Percentiles rank a stretch among this genome's conserved stretches.
phyloP scores from a whole-genome alignment of 805 yeast genomes.

The Kregervanrija pseudodelftensis region DNA sequence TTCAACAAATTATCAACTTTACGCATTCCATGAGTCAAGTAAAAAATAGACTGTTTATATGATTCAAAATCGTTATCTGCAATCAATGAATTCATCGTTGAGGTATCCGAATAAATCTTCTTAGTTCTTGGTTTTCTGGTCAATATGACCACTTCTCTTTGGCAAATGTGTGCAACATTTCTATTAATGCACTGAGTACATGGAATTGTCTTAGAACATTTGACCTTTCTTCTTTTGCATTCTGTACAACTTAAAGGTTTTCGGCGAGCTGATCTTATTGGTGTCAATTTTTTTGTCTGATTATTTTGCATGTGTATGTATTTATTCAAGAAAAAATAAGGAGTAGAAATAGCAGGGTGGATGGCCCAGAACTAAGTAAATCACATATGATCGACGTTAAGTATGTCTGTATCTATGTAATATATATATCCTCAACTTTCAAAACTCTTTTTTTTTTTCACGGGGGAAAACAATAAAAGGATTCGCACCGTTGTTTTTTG shows the following conservation, averaged over 20 bases:
- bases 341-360: no score
- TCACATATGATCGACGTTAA: no score
- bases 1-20: not conserved
- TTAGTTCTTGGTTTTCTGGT: not conserved
- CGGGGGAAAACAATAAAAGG: no score
- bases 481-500: no score
- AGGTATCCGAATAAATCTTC: not conserved
- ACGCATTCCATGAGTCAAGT: not conserved
- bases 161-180: not conserved
- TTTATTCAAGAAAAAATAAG: no score
- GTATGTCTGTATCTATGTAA: no score
- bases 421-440: no score
- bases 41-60: not conserved
- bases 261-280: not conserved
- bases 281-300: no score
- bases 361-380: no score
- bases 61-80: conserved; percentile 1
- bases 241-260: conserved; percentile 3
- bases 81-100: not conserved
- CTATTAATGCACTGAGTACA: conserved; percentile 1
- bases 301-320: no score
- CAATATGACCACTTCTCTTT: not conserved
- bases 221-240: conserved; percentile 2
- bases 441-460: no score
- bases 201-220: conserved; percentile 2